These are phyloP conservation scores for Ottelia alismoides DNA, from an alignment of 106 monocot species.

Conservation along the genomic window DNA sequence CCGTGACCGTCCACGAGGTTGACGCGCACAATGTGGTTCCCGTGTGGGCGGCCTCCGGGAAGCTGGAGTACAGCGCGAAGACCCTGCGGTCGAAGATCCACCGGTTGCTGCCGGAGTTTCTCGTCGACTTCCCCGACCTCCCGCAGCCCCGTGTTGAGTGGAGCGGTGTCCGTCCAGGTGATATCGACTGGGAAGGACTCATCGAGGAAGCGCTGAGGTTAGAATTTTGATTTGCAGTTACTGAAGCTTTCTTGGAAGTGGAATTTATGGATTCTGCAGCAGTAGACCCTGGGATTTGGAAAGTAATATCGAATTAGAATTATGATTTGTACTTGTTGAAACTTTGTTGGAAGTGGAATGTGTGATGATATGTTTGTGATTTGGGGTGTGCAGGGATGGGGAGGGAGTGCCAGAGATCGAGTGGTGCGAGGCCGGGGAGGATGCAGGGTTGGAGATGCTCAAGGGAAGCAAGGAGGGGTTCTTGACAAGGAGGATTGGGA, in stretches of 20 bases:
- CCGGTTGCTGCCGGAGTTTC: slow-evolving; percentile 48
- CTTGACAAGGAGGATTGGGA: slow-evolving; percentile 61
- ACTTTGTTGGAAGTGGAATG: no score
- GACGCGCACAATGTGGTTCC: slow-evolving; percentile 98
- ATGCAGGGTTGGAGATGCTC: slow-evolving; percentile 67
- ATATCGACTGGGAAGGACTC: slow-evolving; percentile 75
- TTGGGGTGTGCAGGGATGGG: slow-evolving; percentile 40
- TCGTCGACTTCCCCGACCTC: slow-evolving; percentile 65
- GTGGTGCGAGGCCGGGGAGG: slow-evolving; percentile 92
- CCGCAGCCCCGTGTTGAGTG: slow-evolving; percentile 15
- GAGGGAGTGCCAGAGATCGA: slow-evolving; percentile 57
- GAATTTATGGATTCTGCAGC: no score
- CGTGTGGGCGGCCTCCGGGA: slow-evolving; percentile 65
- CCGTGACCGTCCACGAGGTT: slow-evolving; percentile 52
- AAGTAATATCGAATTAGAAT: no score
- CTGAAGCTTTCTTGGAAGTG: no score
- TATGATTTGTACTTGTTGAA: neutral
- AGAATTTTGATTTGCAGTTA: neutral
- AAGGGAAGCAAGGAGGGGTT: slow-evolving; percentile 68
- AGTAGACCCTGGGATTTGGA: neutral
- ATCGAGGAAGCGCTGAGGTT: slow-evolving; percentile 50
- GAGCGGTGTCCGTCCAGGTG: slow-evolving; percentile 22
- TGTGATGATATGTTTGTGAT: neutral
- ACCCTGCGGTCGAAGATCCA: slow-evolving; percentile 70
- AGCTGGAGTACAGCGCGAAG: slow-evolving; percentile 79